Percentiles rank a stretch among this genome's conserved stretches.
These are phyloP conservation scores for Acacia concinna DNA, from an alignment of 331 rosid genomes.

Conservation along the genomic window DNA sequence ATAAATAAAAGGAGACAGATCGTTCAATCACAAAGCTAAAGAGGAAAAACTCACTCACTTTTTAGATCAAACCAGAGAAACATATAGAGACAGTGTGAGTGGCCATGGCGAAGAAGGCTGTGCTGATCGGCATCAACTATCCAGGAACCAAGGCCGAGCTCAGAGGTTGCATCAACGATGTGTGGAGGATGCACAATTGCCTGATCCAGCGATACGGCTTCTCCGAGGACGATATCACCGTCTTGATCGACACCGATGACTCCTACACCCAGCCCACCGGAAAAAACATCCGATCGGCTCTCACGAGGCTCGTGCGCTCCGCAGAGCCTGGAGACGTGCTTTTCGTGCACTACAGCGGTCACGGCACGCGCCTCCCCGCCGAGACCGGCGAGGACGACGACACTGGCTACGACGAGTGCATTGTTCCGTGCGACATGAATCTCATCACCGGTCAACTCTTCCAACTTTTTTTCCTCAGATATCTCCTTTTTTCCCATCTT, in stretches of 20 bases:
- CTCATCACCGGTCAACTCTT: slow-evolving; percentile 71
- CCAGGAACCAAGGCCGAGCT: slow-evolving; percentile 79
- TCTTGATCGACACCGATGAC: slow-evolving; percentile 67
- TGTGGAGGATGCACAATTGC: slow-evolving; percentile 55
- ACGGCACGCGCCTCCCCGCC: slow-evolving; percentile 86
- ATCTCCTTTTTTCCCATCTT: background rate
- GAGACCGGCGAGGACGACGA: slow-evolving; percentile 75
- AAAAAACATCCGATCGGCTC: slow-evolving; percentile 59
- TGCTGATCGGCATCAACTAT: slow-evolving; percentile 81
- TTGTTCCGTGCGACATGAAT: slow-evolving; percentile 87
- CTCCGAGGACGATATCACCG: slow-evolving; percentile 48
- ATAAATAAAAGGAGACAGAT: background rate
- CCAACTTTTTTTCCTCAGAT: background rate
- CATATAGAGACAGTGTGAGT: background rate
- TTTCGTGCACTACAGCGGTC: slow-evolving; percentile 84
- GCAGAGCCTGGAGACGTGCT: slow-evolving; percentile 57
- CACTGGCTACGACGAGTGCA: slow-evolving; percentile 90
- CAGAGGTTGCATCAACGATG: slow-evolving; percentile 81
- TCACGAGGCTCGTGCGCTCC: slow-evolving; percentile 46
- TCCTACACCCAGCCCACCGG: slow-evolving; percentile 77
- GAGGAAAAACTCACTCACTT: background rate
- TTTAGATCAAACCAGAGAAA: background rate
- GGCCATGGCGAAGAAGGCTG: slow-evolving; percentile 69
- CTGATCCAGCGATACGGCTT: slow-evolving; percentile 59
- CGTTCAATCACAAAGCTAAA: background rate